Conservation (phyloP, 1,284 basidiomycete species). For the Ceratobasidium sp. region DNA sequence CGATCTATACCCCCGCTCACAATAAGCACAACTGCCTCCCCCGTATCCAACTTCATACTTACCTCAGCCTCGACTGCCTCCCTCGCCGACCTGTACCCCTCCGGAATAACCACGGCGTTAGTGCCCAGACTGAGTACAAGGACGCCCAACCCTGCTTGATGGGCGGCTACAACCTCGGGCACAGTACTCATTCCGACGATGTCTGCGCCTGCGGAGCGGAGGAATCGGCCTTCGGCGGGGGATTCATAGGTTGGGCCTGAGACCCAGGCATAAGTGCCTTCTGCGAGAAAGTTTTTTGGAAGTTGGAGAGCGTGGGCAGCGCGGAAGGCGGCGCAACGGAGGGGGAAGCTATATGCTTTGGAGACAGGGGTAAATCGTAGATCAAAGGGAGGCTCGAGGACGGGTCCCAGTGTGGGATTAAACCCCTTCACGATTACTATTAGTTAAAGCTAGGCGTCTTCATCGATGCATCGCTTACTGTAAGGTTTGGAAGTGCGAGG, state of each 20-base stretch:
- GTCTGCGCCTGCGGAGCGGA: conserved; percentile 79
- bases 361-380: conserved; percentile 84
- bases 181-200: conserved; percentile 92
- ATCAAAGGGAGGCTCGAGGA: conserved; percentile 64
- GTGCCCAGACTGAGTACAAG: conserved; percentile 85
- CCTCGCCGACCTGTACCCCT: conserved; percentile 75
- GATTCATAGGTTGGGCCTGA: conserved; percentile 88
- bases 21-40: conserved; percentile 17
- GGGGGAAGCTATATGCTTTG: conserved; percentile 77
- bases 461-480: conserved; percentile 53
- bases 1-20: conserved; percentile 63
- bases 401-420: conserved; percentile 82
- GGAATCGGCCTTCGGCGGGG: conserved; percentile 81
- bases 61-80: conserved; percentile 83
- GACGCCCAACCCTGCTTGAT: conserved; percentile 79
- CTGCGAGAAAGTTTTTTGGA: conserved; percentile 66
- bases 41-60: conserved; percentile 50
- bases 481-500: conserved; percentile 81
- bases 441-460: neutral
- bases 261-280: conserved; percentile 89
- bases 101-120: conserved; percentile 83
- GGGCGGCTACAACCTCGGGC: conserved; percentile 87
- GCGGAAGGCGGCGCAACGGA: conserved; percentile 78
- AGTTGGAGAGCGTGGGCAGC: conserved; percentile 72
- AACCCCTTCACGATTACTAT: conserved; percentile 62